Base-by-base conservation (phyloP, 768 basidiomycete species). In the Kwoniella mangroviensis region DNA sequence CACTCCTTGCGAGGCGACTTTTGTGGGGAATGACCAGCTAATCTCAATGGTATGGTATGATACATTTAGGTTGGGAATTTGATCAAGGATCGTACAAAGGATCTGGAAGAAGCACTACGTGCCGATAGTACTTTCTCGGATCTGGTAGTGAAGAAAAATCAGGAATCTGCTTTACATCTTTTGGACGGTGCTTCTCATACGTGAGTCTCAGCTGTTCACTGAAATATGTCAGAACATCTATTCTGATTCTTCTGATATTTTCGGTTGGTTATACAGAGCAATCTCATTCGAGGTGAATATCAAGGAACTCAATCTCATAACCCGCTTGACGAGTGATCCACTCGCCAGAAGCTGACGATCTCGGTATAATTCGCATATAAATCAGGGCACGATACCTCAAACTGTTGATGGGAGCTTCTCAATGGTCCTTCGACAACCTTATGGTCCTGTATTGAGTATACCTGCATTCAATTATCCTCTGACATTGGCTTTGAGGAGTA, bases 391-490 rank as follows among this genome's bases (percentile, higher is more conserved):
- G 13, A 78, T 76, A 40, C 80, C 80, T 13, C 68, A 66, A 3
- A 79, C 80, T 0, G 43, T 72, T 7, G 80, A 81, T 42, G 73
- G 70, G 0, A 70, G 65, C 13, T 55, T 73, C 26, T 65, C 72
- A 0, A 59, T 73, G 45, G 60, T 76, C 15, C 69, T 67, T 2
- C 63, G 78, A 22, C 74, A 81, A 54, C 80, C 80, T 1, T 79
- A 73, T 56, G 80, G 80, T 51, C 78, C 79, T 22, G 69, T 72
- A 2, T 70, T 80, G 17, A 73, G 73, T 65, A 76, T 80, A 17
- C 75, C 77, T 19, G 75, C 77, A 11, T 79, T 79, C 75, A 79
- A 79, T 49, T 76, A 67, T 42, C 75, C 75, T 13, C 53, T 79
- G 54, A 74, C 77, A 19, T 65, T 79, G 22, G 68, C 75, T 12